These are phyloP conservation scores for Haplographium delicatum DNA, from an alignment of 495 filamentous ascomycete species.

Conservation along the genomic window DNA sequence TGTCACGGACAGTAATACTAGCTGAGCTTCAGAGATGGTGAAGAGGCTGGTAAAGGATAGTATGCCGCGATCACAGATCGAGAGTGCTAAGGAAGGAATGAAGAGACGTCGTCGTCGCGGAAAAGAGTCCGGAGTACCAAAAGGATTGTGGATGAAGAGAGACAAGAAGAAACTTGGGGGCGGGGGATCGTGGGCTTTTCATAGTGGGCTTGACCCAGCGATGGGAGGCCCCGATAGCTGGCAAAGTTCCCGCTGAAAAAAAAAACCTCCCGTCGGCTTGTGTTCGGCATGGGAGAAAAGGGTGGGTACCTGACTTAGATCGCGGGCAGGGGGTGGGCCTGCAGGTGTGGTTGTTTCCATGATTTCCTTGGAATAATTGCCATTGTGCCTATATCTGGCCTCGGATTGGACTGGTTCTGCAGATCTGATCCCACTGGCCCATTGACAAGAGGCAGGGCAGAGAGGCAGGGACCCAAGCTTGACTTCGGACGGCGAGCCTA, in stretches of 20 bases:
- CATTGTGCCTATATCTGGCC: neutral
- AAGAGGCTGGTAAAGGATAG: constrained; percentile 17
- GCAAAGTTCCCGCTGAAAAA: neutral
- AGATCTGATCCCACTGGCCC: neutral
- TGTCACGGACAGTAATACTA: constrained; percentile 17
- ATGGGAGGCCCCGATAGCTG: neutral
- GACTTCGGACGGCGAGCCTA: neutral
- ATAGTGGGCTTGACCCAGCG: neutral
- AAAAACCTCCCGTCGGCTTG: neutral
- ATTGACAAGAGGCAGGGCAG: neutral
- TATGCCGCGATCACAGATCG: constrained; percentile 20
- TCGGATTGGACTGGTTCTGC: neutral
- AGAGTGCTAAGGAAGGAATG: constrained; percentile 9
- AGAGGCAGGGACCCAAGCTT: neutral
- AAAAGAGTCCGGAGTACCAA: constrained; percentile 2
- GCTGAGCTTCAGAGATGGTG: constrained; percentile 5
- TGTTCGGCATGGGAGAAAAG: neutral
- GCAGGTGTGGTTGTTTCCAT: neutral
- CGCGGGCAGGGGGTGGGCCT: neutral
- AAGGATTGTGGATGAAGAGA: constrained; percentile 16
- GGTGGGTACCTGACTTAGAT: neutral
- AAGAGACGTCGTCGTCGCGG: neutral
- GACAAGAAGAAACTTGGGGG: neutral
- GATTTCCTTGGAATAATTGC: neutral
- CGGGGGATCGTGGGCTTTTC: neutral